Conservation (phyloP, 495 filamentous ascomycete genomes). For the Aspergillus conjunctus region DNA sequence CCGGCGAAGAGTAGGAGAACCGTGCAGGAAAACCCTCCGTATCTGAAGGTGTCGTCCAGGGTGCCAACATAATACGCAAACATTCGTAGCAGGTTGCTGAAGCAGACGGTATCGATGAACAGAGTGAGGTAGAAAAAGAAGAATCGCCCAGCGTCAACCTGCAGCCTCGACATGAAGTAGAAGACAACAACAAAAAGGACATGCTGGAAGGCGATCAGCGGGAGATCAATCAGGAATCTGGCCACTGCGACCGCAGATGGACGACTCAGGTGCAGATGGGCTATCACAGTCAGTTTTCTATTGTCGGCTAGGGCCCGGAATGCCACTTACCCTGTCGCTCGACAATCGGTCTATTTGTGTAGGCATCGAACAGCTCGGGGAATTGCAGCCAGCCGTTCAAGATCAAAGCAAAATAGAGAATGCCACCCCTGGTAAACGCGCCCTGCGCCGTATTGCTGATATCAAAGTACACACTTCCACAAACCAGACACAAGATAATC, state of each 20-base stretch:
- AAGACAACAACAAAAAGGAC: slow-evolving; percentile 4
- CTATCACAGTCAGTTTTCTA: background rate
- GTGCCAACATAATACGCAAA: slow-evolving; percentile 13
- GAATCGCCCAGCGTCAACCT: slow-evolving; percentile 8
- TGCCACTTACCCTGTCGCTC: slow-evolving; percentile 4
- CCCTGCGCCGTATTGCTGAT: slow-evolving; percentile 34
- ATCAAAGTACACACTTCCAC: slow-evolving; percentile 12
- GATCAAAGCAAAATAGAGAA: slow-evolving; percentile 68
- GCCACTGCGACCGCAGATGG: slow-evolving; percentile 6
- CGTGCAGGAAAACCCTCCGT: slow-evolving; percentile 40
- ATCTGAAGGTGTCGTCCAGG: slow-evolving; percentile 9
- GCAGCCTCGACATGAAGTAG: slow-evolving; percentile 1
- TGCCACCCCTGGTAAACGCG: slow-evolving; percentile 51
- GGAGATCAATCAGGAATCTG: slow-evolving; percentile 6
- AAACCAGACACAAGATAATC: slow-evolving; percentile 7
- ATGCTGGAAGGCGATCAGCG: slow-evolving; percentile 7
- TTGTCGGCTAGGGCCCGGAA: background rate
- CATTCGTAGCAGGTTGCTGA: slow-evolving; percentile 13
- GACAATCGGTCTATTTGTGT: slow-evolving; percentile 62
- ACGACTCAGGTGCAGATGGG: slow-evolving; percentile 7
- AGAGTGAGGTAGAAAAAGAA: slow-evolving; percentile 13
- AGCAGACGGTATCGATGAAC: slow-evolving; percentile 11
- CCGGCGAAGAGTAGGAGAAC: slow-evolving; percentile 60
- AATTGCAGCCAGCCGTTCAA: slow-evolving; percentile 74
- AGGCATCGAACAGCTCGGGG: slow-evolving; percentile 68